These are phyloP conservation scores for Dryas alaskensis DNA, from an alignment of 306 rosid genomes.

Conservation along the genomic window DNA sequence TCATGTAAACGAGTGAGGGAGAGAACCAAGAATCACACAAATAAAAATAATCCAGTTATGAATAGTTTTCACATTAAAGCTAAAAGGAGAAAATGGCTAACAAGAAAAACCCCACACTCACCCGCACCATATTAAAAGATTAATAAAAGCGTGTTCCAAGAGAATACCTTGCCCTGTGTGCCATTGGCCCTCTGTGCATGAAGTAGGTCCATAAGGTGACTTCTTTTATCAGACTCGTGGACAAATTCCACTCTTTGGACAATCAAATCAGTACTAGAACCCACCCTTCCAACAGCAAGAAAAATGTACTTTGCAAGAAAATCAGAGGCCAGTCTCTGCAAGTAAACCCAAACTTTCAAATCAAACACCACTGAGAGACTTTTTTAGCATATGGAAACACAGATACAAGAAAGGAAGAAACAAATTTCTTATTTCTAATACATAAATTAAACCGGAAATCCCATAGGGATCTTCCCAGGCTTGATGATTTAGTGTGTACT, in stretches of 20 bases:
- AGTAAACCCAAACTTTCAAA: slow-evolving; percentile 13
- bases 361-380: neutral
- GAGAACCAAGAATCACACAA: neutral
- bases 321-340: slow-evolving; percentile 91
- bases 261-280: slow-evolving; percentile 93
- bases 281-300: slow-evolving; percentile 96
- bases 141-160: neutral
- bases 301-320: slow-evolving; percentile 82
- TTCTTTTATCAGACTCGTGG: slow-evolving; percentile 86
- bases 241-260: slow-evolving; percentile 92
- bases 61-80: neutral
- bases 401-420: neutral
- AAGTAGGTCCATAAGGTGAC: slow-evolving; percentile 95
- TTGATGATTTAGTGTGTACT: neutral
- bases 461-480: neutral
- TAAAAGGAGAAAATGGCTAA: neutral
- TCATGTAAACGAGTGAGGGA: neutral
- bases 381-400: neutral
- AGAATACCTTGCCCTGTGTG: slow-evolving; percentile 63
- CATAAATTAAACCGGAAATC: neutral
- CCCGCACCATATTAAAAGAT: slow-evolving; percentile 4
- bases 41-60: neutral
- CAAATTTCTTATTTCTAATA: neutral
- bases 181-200: slow-evolving; percentile 93
- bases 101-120: neutral